Percentiles rank a stretch among this genome's conserved stretches.
phyloP scores from a whole-genome alignment of 139 green algal genomes.

The Eudorina sp. region DNA sequence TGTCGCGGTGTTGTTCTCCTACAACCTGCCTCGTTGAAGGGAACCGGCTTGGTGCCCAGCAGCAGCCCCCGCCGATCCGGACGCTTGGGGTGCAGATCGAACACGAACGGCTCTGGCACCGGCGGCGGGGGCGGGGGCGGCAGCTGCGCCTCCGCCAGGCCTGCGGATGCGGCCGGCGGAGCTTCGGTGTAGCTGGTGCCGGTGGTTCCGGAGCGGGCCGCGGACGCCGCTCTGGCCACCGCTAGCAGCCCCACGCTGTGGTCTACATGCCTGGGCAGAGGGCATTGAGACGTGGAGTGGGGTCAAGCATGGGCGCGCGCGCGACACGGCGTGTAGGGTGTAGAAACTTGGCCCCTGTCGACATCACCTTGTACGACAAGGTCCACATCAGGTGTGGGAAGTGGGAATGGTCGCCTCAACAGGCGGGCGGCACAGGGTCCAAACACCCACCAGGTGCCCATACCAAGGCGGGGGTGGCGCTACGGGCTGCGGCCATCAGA shows the following conservation, averaged over 20 bases:
- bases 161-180: background rate
- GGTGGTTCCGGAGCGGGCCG: background rate
- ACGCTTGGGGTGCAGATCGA: constrained; percentile 60
- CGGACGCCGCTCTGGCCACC: background rate
- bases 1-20: too few relatives aligned
- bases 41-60: background rate
- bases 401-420: too few relatives aligned
- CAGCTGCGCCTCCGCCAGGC: background rate
- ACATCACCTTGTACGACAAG: too few relatives aligned
- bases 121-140: background rate
- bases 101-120: constrained; percentile 21
- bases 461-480: too few relatives aligned
- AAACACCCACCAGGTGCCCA: too few relatives aligned
- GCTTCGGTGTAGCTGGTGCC: background rate
- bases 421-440: too few relatives aligned
- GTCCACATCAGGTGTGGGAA: too few relatives aligned
- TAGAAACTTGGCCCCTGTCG: too few relatives aligned
- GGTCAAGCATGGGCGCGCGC: too few relatives aligned
- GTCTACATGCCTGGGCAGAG: constrained; percentile 45
- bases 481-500: too few relatives aligned
- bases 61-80: constrained; percentile 47
- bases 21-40: constrained; percentile 64
- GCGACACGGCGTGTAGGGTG: too few relatives aligned
- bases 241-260: constrained; percentile 38
- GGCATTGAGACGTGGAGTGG: too few relatives aligned